These are phyloP conservation scores for Cladosporium halotolerans DNA, from an alignment of 2,329 filamentous ascomycete species.

Conservation along the genomic window DNA sequence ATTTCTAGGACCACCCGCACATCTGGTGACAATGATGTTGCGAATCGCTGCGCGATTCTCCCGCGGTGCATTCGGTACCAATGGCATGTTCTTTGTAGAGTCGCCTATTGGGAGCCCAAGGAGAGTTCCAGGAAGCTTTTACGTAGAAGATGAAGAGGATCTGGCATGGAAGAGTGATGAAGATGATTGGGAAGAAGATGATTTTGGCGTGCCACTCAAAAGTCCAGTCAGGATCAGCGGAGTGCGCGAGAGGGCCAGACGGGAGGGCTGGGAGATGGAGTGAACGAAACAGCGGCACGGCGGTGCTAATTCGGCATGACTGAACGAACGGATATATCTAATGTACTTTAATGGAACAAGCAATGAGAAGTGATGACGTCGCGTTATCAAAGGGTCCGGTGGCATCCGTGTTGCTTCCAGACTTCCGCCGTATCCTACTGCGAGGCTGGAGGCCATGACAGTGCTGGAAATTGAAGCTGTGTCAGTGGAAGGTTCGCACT, in stretches of 20 bases:
- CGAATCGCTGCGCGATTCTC: slow-evolving; percentile 73
- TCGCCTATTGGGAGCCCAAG: slow-evolving; percentile 34
- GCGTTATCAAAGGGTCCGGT: no score
- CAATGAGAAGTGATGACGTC: no score
- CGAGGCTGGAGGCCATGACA: no score
- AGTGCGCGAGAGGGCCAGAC: slow-evolving; percentile 13
- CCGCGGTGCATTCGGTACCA: slow-evolving; percentile 32
- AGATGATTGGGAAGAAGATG: slow-evolving; percentile 36
- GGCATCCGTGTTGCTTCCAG: no score
- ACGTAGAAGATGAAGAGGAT: slow-evolving; percentile 44
- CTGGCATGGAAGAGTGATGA: slow-evolving; percentile 35
- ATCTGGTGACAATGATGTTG: slow-evolving; percentile 72
- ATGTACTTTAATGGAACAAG: background rate
- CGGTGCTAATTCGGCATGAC: background rate
- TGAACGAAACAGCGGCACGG: background rate
- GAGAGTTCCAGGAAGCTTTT: slow-evolving; percentile 57
- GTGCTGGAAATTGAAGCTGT: no score
- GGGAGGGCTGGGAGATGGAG: slow-evolving; percentile 11
- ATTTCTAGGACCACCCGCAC: slow-evolving; percentile 71
- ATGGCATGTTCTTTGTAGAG: slow-evolving; percentile 21
- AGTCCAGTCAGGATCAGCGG: slow-evolving; percentile 24
- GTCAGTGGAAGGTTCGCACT: no score
- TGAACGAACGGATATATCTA: background rate
- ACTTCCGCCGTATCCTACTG: no score
- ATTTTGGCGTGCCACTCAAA: slow-evolving; percentile 47